phyloP scores from a whole-genome alignment of 768 basidiomycete genomes.

The Trametes cingulata region DNA sequence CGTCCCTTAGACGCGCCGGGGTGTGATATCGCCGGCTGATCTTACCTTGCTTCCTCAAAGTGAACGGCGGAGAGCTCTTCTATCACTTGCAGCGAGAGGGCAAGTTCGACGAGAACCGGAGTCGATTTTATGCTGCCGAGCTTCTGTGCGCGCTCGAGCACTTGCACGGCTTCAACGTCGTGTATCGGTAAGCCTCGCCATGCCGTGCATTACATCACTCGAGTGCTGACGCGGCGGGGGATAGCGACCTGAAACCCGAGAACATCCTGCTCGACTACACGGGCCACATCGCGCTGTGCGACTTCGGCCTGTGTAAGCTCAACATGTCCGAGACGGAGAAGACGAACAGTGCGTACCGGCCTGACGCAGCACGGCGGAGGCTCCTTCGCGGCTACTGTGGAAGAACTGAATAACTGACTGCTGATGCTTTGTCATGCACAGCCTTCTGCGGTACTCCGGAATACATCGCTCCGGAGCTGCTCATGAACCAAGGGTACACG shows the following conservation, averaged over 20 bases:
- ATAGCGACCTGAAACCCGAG: conserved; percentile 93
- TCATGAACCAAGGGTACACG: conserved; percentile 96
- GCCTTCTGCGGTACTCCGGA: conserved; percentile 99
- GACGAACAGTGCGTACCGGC: conserved; percentile 78
- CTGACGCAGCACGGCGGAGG: conserved; percentile 8
- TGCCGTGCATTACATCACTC: neutral
- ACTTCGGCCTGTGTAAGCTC: conserved; percentile 94
- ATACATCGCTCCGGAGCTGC: conserved; percentile 96
- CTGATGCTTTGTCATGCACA: conserved; percentile 30
- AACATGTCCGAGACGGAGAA: conserved; percentile 99
- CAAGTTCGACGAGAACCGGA: conserved; percentile 91
- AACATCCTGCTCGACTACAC: conserved; percentile 98
- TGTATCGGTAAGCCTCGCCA: conserved; percentile 72
- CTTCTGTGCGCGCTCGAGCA: conserved; percentile 93
- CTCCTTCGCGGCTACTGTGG: neutral
- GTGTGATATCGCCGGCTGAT: neutral
- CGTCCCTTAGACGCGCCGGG: conserved; percentile 29
- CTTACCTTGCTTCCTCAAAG: conserved; percentile 38
- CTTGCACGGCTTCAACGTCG: conserved; percentile 95
- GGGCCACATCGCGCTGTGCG: conserved; percentile 96
- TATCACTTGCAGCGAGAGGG: conserved; percentile 97
- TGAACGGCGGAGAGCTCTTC: conserved; percentile 97
- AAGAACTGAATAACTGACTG: conserved; percentile 21
- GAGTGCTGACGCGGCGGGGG: neutral
- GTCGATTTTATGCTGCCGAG: conserved; percentile 98